These are phyloP conservation scores for Phialocephala subalpina DNA, from an alignment of 2,329 filamentous ascomycete species.

Conservation along the genomic window DNA sequence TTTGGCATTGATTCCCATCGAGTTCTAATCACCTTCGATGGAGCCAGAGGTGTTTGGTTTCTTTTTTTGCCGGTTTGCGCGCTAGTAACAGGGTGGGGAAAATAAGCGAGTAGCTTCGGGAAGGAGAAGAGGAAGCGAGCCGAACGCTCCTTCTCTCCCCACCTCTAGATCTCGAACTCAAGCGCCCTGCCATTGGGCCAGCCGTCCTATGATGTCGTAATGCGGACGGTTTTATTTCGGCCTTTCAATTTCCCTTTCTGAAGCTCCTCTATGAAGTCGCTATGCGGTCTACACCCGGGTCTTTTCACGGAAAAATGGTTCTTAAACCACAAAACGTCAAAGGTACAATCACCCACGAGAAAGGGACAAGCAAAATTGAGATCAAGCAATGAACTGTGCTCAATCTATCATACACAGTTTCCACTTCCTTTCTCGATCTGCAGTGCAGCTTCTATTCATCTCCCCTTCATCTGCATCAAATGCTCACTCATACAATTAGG, in stretches of 20 bases:
- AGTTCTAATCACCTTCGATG: background rate
- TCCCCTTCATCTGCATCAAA: background rate
- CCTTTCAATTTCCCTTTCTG: background rate
- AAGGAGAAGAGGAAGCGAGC: background rate
- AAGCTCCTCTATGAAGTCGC: background rate
- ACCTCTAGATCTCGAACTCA: background rate
- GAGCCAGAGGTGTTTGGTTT: background rate
- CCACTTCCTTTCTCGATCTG: background rate
- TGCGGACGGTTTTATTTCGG: too few relatives aligned
- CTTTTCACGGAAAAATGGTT: too few relatives aligned
- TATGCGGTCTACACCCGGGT: too few relatives aligned
- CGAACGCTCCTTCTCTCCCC: background rate
- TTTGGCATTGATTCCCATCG: background rate
- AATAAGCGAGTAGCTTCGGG: background rate
- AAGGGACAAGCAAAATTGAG: background rate
- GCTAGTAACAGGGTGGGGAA: background rate
- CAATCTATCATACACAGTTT: background rate
- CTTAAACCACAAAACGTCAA: background rate
- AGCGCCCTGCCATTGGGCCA: background rate
- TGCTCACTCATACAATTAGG: background rate
- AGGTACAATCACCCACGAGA: background rate
- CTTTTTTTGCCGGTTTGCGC: too few relatives aligned
- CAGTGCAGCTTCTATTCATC: background rate
- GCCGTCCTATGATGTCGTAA: too few relatives aligned
- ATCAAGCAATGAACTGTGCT: background rate